Evolutionary conservation across 2,329 filamentous ascomycete genomes (phyloP).

Genomic region (Talaromyces funiculosus): DNA sequence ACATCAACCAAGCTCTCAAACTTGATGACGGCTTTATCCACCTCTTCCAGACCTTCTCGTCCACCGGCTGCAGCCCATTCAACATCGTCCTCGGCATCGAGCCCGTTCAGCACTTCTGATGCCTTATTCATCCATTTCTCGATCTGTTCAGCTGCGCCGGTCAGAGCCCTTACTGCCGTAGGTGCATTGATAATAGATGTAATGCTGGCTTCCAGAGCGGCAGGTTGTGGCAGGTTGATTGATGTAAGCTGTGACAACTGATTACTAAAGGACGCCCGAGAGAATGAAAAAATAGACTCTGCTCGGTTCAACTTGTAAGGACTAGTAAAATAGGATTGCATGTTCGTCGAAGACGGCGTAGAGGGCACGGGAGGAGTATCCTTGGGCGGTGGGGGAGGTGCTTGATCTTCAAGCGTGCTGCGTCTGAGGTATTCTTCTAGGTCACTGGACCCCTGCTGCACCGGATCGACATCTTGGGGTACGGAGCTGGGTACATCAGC

Average conservation of each 20-base stretch:
- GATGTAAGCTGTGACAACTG: constrained; percentile 90
- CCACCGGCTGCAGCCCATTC: constrained; percentile 93
- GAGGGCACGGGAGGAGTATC: constrained; percentile 25
- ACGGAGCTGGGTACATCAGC: constrained; percentile 17
- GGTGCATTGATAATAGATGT: constrained; percentile 78
- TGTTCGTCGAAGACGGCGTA: constrained; percentile 27
- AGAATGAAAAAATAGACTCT: constrained; percentile 89
- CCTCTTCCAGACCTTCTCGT: constrained; percentile 48
- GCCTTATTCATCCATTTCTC: constrained; percentile 90
- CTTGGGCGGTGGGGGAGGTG: constrained; percentile 32
- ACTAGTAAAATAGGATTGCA: constrained; percentile 39
- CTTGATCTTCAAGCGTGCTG: constrained; percentile 29
- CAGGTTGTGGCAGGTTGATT: constrained; percentile 79
- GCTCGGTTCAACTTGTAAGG: constrained; percentile 53
- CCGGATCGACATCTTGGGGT: constrained; percentile 15
- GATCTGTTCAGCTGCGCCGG: constrained; percentile 87
- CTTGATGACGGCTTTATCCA: constrained; percentile 65
- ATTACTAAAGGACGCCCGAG: constrained; percentile 83
- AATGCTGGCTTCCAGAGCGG: constrained; percentile 75
- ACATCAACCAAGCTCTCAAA: constrained; percentile 89
- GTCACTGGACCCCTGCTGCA: constrained; percentile 28
- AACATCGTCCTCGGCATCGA: constrained; percentile 94
- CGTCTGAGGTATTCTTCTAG: constrained; percentile 39
- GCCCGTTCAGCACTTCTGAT: constrained; percentile 75
- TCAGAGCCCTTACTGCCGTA: constrained; percentile 74